Evolutionary conservation across 2,329 filamentous ascomycete genomes (phyloP).

Genomic region (Diplodia seriata): DNA sequence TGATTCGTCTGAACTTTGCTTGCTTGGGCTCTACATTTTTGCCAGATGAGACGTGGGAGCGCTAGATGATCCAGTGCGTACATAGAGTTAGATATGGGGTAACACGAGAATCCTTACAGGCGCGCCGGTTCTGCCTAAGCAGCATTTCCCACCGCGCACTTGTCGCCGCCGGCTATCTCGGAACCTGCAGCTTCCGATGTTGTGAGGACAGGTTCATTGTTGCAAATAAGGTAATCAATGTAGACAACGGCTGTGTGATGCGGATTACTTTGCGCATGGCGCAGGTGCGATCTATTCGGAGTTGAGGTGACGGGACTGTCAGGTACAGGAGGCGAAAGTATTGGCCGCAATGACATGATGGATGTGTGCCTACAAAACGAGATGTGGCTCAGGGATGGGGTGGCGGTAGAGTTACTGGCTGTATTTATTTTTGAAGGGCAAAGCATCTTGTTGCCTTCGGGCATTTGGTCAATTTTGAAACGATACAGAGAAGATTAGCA

Average conservation of each 20-base stretch:
- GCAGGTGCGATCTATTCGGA: background rate
- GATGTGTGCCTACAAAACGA: background rate
- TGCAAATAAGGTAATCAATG: too few relatives aligned
- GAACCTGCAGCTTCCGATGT: background rate
- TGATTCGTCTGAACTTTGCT: background rate
- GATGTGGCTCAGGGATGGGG: background rate
- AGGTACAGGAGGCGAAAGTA: background rate
- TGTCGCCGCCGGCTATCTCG: background rate
- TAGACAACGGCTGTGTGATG: background rate
- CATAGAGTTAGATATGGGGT: background rate
- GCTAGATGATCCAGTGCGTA: background rate
- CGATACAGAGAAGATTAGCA: conserved; percentile 60
- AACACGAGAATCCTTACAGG: background rate
- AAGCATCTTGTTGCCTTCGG: background rate
- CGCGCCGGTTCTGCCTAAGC: background rate
- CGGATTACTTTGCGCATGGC: background rate
- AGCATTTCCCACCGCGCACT: background rate
- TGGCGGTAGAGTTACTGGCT: background rate
- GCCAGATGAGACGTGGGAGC: background rate
- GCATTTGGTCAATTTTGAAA: conserved; percentile 51
- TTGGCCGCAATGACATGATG: too few relatives aligned
- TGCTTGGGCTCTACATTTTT: background rate
- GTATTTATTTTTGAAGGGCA: background rate
- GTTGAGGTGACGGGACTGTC: background rate
- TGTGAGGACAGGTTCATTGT: background rate